phyloP scores from a whole-genome alignment of 2,329 filamentous ascomycete species.

The Fusarium sp. region DNA sequence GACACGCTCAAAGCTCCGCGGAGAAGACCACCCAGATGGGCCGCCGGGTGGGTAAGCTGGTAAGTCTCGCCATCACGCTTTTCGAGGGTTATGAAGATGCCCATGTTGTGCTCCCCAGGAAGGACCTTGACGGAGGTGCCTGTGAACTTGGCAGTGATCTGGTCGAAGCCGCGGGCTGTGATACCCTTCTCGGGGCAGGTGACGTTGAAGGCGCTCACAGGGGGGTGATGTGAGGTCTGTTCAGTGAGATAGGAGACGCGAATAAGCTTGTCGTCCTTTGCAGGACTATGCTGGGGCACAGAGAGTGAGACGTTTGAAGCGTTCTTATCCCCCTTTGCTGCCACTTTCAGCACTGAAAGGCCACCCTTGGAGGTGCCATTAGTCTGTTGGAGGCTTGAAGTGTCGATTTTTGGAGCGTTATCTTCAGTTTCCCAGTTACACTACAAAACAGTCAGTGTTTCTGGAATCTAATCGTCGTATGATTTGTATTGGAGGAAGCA shows the following conservation, averaged over 20 bases:
- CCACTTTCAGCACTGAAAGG: slow-evolving; percentile 59
- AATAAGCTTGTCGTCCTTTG: slow-evolving; percentile 62
- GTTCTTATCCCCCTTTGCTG: slow-evolving; percentile 55
- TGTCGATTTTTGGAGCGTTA: slow-evolving; percentile 72
- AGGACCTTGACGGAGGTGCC: slow-evolving; percentile 92
- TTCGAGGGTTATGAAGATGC: slow-evolving; percentile 91
- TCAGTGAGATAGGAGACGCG: slow-evolving; percentile 95
- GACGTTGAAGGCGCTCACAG: slow-evolving; percentile 94
- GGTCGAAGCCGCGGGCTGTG: slow-evolving; percentile 89
- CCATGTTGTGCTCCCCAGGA: slow-evolving; percentile 91
- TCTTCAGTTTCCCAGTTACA: slow-evolving; percentile 96
- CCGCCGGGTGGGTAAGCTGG: slow-evolving; percentile 93
- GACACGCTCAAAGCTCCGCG: slow-evolving; percentile 88
- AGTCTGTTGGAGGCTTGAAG: slow-evolving; percentile 50
- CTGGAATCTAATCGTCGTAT: background rate
- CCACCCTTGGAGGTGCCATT: slow-evolving; percentile 53
- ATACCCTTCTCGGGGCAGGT: slow-evolving; percentile 92
- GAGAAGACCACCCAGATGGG: slow-evolving; percentile 87
- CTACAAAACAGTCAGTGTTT: slow-evolving; percentile 53
- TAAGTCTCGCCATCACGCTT: slow-evolving; percentile 88
- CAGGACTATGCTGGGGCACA: slow-evolving; percentile 58
- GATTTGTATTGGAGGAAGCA: background rate
- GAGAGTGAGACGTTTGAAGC: slow-evolving; percentile 61
- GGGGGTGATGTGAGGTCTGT: slow-evolving; percentile 97
- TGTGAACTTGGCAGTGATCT: slow-evolving; percentile 97